Evolutionary conservation across 1,284 basidiomycete species (phyloP).

Genomic region (Puccinia horiana): DNA sequence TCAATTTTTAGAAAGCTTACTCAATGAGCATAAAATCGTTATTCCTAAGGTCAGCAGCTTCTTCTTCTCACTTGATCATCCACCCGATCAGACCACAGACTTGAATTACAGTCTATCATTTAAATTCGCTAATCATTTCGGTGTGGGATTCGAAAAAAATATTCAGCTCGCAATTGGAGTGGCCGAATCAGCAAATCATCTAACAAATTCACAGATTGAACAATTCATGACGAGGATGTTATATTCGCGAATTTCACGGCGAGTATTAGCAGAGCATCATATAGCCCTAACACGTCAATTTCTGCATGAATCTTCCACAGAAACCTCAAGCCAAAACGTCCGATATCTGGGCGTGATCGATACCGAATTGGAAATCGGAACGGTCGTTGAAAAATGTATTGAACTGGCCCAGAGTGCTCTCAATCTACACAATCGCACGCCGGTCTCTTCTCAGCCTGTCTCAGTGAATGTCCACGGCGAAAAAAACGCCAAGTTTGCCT

Average conservation of each 20-base stretch:
- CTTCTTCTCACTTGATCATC: not conserved
- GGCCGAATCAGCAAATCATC: conserved; percentile 67
- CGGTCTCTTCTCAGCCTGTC: not conserved
- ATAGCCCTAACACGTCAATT: conserved; percentile 65
- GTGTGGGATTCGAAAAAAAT: conserved; percentile 51
- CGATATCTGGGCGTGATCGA: conserved; percentile 32
- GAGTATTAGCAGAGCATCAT: conserved; percentile 86
- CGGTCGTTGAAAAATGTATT: conserved; percentile 10
- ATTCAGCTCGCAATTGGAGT: conserved; percentile 56
- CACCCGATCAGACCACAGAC: conserved; percentile 49
- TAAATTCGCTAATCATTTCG: conserved; percentile 46
- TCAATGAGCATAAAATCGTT: conserved; percentile 73
- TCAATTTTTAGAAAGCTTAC: conserved; percentile 67
- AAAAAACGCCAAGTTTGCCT: conserved; percentile 72
- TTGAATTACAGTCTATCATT: too few relatives aligned
- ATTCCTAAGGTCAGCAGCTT: conserved; percentile 54
- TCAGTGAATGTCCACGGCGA: conserved; percentile 68
- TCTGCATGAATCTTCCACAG: conserved; percentile 51
- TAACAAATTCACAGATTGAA: conserved; percentile 76
- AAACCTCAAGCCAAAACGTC: conserved; percentile 59
- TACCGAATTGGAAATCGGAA: conserved; percentile 27
- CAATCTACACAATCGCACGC: not conserved
- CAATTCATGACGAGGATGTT: conserved; percentile 89
- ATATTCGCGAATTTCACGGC: conserved; percentile 80
- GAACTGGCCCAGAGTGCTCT: conserved; percentile 24